Conservation (phyloP, 257 asterid species). For the Scutellaria barbata region DNA sequence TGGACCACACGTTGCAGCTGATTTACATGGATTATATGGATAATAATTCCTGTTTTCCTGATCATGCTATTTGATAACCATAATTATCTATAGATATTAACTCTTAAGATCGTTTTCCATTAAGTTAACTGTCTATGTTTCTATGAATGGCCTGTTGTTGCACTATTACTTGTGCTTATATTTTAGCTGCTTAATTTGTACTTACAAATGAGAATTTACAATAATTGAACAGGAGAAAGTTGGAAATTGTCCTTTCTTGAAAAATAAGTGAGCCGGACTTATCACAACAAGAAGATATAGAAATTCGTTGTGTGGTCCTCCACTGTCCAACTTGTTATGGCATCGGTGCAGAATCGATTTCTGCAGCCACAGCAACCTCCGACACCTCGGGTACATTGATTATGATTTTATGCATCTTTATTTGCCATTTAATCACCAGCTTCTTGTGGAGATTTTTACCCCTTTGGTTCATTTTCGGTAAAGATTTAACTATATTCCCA, state of each 20-base stretch:
- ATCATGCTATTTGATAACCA: conserved; percentile 7
- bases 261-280: conserved; percentile 4
- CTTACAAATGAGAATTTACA: conserved; percentile 20
- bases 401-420: conserved; percentile 24
- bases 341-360: conserved; percentile 61
- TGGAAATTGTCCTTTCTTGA: conserved; percentile 28
- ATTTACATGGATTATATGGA: conserved; percentile 12
- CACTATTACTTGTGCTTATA: neutral
- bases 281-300: neutral
- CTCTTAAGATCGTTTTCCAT: conserved; percentile 1
- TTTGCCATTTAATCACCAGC: conserved; percentile 19
- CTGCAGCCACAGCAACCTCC: conserved; percentile 58
- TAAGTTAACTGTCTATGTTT: conserved; percentile 5
- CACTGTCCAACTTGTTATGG: conserved; percentile 43
- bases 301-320: conserved; percentile 29
- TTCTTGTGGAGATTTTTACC: conserved; percentile 11
- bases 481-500: neutral
- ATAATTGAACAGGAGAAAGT: conserved; percentile 26
- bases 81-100: neutral
- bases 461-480: neutral
- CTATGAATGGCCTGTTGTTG: neutral
- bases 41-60: neutral
- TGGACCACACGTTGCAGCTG: neutral
- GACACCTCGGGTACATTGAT: conserved; percentile 53
- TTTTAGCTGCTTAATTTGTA: conserved; percentile 11